These are phyloP conservation scores for Themeda triandra DNA, from an alignment of 176 grass and related monocot genomes.

Conservation along the genomic window DNA sequence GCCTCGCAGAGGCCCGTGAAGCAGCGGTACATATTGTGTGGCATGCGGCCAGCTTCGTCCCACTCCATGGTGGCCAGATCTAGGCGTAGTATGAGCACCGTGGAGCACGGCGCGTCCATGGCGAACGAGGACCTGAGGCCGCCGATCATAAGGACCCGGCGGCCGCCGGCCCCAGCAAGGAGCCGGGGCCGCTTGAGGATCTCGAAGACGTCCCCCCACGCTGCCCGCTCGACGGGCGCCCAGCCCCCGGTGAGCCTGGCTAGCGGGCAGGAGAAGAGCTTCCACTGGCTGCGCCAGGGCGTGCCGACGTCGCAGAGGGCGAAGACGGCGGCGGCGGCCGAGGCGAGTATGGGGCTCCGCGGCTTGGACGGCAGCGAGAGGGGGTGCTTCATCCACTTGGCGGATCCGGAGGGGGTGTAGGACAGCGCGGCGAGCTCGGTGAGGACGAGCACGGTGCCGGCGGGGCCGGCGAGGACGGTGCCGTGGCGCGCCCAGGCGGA, in stretches of 20 bases:
- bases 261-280: conserved; percentile 90
- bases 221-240: conserved; percentile 64
- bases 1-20: conserved; percentile 68
- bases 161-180: conserved; percentile 60
- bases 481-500: conserved; percentile 99
- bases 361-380: conserved; percentile 93
- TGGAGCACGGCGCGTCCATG: conserved; percentile 82
- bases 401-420: conserved; percentile 52
- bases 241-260: conserved; percentile 60
- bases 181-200: conserved; percentile 91
- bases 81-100: conserved; percentile 83
- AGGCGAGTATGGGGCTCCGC: conserved; percentile 79
- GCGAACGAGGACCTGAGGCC: conserved; percentile 84
- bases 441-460: conserved; percentile 68
- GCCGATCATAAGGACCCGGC: conserved; percentile 85
- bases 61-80: conserved; percentile 94
- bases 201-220: conserved; percentile 88
- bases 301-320: conserved; percentile 91
- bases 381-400: conserved; percentile 83
- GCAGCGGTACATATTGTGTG: conserved; percentile 82
- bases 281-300: conserved; percentile 97
- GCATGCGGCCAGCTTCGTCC: conserved; percentile 96
- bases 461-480: conserved; percentile 82
- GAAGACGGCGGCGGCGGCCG: conserved; percentile 58
- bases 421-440: conserved; percentile 88